These are phyloP conservation scores for Sicyos baderoa DNA, from an alignment of 306 rosid species.

Conservation along the genomic window DNA sequence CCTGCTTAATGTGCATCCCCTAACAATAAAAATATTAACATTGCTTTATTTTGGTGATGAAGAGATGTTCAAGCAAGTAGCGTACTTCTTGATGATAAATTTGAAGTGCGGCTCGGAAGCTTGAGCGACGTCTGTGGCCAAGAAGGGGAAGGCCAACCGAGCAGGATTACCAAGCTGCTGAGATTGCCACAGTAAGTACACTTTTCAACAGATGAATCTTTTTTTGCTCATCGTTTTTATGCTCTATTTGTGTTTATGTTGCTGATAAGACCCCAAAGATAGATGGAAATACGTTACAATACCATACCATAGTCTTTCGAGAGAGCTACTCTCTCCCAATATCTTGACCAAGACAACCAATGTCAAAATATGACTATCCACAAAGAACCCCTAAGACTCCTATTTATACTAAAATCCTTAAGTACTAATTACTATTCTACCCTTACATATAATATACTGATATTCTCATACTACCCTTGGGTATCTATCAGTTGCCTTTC, in stretches of 20 bases:
- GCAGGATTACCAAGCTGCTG: constrained; percentile 63
- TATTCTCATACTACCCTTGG: no score
- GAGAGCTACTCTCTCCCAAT: no score
- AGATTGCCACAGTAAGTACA: constrained; percentile 54
- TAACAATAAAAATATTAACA: constrained; percentile 24
- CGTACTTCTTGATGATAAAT: constrained; percentile 87
- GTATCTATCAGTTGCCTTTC: no score
- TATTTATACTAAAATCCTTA: no score
- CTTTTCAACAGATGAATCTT: constrained; percentile 2
- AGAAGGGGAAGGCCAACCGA: constrained; percentile 84
- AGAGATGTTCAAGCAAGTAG: constrained; percentile 97
- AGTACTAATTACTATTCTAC: no score
- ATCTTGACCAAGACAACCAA: no score
- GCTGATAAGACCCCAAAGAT: no score
- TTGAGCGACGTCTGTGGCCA: constrained; percentile 62
- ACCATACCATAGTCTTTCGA: no score
- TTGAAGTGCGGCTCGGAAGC: constrained; percentile 92
- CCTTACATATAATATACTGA: no score
- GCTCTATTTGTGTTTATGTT: not conserved
- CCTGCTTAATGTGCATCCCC: not conserved
- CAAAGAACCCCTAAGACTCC: no score
- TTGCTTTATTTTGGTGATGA: constrained; percentile 24
- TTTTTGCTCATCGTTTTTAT: not conserved
- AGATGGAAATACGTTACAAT: no score
- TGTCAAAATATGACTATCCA: no score